Percentiles rank a stretch among this genome's conserved stretches.
These are phyloP conservation scores for Cyberlindnera mycetangii DNA, from an alignment of 805 yeast genomes.

Conservation along the genomic window DNA sequence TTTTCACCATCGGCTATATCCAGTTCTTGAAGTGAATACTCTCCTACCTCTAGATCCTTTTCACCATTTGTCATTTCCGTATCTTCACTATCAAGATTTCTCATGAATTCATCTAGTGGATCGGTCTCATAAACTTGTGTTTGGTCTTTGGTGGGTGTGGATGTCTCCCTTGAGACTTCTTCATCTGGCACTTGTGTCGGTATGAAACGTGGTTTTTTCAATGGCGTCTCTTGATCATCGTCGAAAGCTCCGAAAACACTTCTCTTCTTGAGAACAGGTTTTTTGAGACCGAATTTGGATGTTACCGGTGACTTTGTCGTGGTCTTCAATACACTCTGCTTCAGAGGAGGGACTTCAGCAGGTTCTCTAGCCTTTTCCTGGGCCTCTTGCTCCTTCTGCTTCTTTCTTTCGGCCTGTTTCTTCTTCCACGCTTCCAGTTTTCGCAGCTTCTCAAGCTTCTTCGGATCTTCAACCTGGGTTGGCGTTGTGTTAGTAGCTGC, in stretches of 20 bases:
- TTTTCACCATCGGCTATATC: conserved; percentile 29
- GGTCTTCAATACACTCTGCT: neutral
- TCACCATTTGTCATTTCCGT: conserved; percentile 7
- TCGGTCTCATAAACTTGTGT: conserved; percentile 32
- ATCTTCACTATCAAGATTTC: conserved; percentile 25
- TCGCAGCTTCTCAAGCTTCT: conserved; percentile 33
- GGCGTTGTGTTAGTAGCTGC: conserved; percentile 27
- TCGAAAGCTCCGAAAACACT: conserved; percentile 30
- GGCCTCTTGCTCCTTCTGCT: conserved; percentile 21
- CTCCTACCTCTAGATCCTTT: conserved; percentile 7
- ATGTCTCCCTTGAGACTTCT: neutral
- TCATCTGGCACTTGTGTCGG: conserved; percentile 14
- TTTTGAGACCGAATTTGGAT: conserved; percentile 7
- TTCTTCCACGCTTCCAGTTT: conserved; percentile 53
- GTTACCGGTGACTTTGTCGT: neutral
- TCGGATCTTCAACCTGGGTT: conserved; percentile 14
- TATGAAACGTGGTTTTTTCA: conserved; percentile 20
- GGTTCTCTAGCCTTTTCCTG: neutral
- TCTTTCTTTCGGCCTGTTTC: conserved; percentile 33
- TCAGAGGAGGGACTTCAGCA: neutral
- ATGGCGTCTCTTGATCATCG: conserved; percentile 28
- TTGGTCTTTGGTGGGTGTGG: neutral
- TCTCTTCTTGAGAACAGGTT: conserved; percentile 10
- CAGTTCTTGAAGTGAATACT: no score
- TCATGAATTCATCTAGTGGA: conserved; percentile 47